These are phyloP conservation scores for Hortiboletus campestris DNA, from an alignment of 768 basidiomycete species.

Conservation along the genomic window DNA sequence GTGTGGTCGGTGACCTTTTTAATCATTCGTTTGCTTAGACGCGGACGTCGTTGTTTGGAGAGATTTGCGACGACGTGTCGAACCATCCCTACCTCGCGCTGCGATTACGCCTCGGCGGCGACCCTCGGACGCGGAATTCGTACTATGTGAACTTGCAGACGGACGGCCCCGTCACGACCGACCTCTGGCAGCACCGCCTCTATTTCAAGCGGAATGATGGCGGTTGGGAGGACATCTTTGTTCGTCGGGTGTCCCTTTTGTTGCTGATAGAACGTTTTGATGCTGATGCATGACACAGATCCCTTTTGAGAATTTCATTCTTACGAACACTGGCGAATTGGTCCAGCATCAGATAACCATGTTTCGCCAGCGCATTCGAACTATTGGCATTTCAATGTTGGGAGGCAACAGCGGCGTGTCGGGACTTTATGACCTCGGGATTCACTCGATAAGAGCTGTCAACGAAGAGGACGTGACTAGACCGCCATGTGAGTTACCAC, in stretches of 20 bases:
- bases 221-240: slow-evolving; percentile 81
- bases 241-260: slow-evolving; percentile 38
- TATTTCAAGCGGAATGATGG: slow-evolving; percentile 66
- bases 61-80: slow-evolving; percentile 80
- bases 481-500: slow-evolving; percentile 27
- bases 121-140: slow-evolving; percentile 72
- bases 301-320: slow-evolving; percentile 73
- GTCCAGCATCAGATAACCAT: slow-evolving; percentile 71
- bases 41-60: slow-evolving; percentile 84
- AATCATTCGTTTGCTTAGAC: slow-evolving; percentile 38
- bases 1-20: not conserved
- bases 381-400: slow-evolving; percentile 83
- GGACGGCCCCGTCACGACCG: slow-evolving; percentile 72
- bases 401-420: slow-evolving; percentile 77
- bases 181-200: slow-evolving; percentile 95
- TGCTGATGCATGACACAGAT: slow-evolving; percentile 49
- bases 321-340: slow-evolving; percentile 72
- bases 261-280: not conserved
- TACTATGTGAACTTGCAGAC: slow-evolving; percentile 96
- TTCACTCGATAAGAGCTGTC: slow-evolving; percentile 79
- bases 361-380: slow-evolving; percentile 70
- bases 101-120: slow-evolving; percentile 74
- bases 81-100: slow-evolving; percentile 78
- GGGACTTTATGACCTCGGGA: slow-evolving; percentile 78
- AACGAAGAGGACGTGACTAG: slow-evolving; percentile 63